A percentile compares a stretch with the other conserved stretches of the same genome.
These are phyloP conservation scores for Hydnomerulius pinastri DNA, from an alignment of 768 basidiomycete genomes.

Conservation along the genomic window DNA sequence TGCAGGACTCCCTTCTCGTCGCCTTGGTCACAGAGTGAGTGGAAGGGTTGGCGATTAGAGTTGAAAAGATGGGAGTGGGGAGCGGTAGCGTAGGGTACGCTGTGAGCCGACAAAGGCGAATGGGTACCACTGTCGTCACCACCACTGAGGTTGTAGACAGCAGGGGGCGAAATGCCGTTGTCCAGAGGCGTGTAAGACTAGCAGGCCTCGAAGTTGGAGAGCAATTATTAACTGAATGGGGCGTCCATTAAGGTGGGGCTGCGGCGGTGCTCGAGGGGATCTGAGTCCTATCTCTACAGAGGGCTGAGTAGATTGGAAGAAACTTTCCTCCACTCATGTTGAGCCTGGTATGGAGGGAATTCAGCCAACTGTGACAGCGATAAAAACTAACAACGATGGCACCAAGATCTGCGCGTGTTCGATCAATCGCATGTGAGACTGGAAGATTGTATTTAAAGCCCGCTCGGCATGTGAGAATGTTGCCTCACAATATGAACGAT, in stretches of 20 bases:
- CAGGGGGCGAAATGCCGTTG: conserved; percentile 70
- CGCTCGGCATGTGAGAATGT: no score
- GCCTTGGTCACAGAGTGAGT: conserved; percentile 55
- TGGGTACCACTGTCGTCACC: conserved; percentile 71
- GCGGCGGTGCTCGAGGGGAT: conserved; percentile 52
- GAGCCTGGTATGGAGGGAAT: no score
- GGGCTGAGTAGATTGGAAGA: conserved; percentile 9
- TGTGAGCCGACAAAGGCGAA: conserved; percentile 48
- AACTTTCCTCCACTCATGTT: no score
- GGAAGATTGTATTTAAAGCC: no score
- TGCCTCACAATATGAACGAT: no score
- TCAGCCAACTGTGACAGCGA: no score
- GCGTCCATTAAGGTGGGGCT: conserved; percentile 53
- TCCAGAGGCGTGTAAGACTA: conserved; percentile 72
- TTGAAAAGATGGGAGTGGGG: conserved; percentile 81
- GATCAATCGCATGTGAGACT: no score
- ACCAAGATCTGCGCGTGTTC: no score
- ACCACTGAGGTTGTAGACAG: conserved; percentile 68
- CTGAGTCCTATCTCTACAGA: conserved; percentile 45
- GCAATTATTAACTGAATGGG: conserved; percentile 47
- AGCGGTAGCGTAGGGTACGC: conserved; percentile 58
- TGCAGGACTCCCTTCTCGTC: conserved; percentile 46
- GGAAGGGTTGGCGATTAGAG: conserved; percentile 59
- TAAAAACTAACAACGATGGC: no score
- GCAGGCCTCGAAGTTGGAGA: conserved; percentile 48